A percentile compares a stretch with the other conserved stretches of the same genome.
Conservation (phyloP, 1,139 yeast genomes). For the Pichia sp. region DNA sequence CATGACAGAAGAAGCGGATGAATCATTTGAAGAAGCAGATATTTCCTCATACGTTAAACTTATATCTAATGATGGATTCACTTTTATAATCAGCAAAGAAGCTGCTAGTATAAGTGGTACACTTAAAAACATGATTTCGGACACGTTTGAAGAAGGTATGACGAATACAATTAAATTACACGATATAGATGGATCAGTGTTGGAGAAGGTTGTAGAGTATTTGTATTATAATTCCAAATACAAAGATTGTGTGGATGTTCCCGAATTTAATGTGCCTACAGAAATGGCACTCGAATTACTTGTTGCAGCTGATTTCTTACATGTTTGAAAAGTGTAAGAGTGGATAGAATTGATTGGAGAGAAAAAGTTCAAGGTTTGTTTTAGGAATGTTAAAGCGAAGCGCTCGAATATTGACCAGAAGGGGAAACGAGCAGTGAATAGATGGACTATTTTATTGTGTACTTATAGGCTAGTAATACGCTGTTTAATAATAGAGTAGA, state of each 20-base stretch:
- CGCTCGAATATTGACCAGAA: no score
- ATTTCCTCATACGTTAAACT: slow-evolving; percentile 42
- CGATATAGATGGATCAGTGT: slow-evolving; percentile 47
- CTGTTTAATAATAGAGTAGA: no score
- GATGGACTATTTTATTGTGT: no score
- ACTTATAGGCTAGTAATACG: no score
- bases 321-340: slow-evolving; percentile 35
- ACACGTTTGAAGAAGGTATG: slow-evolving; percentile 37
- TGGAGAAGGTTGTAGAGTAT: slow-evolving; percentile 83
- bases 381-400: no score
- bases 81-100: slow-evolving; percentile 59
- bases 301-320: slow-evolving; percentile 87
- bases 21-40: neutral
- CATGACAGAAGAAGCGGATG: neutral
- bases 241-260: slow-evolving; percentile 56
- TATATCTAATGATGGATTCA: slow-evolving; percentile 69
- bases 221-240: slow-evolving; percentile 71
- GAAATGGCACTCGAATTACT: slow-evolving; percentile 86
- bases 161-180: slow-evolving; percentile 34
- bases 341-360: neutral
- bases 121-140: slow-evolving; percentile 54
- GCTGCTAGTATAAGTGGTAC: slow-evolving; percentile 86
- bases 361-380: no score
- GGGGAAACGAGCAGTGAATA: no score
- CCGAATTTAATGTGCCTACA: slow-evolving; percentile 87